Conservation (phyloP, 371 early-diverging fungal species). For the Rhizopus delemar region DNA sequence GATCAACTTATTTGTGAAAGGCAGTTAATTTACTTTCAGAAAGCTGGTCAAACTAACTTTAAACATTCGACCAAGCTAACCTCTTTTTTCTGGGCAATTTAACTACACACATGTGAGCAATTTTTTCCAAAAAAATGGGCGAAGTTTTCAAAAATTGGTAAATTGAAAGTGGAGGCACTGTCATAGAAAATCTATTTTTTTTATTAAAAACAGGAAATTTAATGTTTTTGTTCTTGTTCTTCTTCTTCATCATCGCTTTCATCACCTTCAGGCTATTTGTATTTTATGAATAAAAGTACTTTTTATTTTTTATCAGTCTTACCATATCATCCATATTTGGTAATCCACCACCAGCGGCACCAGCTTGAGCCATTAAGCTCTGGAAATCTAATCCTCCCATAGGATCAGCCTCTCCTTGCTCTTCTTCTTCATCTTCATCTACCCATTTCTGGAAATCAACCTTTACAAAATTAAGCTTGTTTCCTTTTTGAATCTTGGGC, state of each 20-base stretch:
- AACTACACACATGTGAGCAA: no score
- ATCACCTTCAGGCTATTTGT: constrained; percentile 40
- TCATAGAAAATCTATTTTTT: no score
- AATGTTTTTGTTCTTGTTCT: constrained; percentile 17
- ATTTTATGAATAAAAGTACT: constrained; percentile 8
- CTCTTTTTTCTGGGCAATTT: no score
- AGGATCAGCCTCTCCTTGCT: constrained; percentile 26
- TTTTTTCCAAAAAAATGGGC: no score
- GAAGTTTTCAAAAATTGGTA: no score
- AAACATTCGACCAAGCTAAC: no score
- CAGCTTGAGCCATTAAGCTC: constrained; percentile 45
- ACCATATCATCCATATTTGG: constrained; percentile 57
- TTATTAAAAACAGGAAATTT: background rate
- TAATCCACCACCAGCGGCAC: constrained; percentile 41
- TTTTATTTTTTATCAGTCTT: background rate
- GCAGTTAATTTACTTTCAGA: no score
- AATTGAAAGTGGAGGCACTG: no score
- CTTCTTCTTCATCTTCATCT: constrained; percentile 90
- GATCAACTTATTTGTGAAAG: no score
- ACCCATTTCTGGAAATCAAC: constrained; percentile 90
- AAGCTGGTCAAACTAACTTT: no score
- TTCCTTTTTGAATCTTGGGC: constrained; percentile 80
- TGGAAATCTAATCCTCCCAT: constrained; percentile 54
- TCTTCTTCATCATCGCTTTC: constrained; percentile 32
- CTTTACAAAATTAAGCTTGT: constrained; percentile 80